Percentiles rank a stretch among this genome's conserved stretches.
These are phyloP conservation scores for Lasiosphaeris hirsuta DNA, from an alignment of 495 filamentous ascomycete genomes.

Conservation along the genomic window DNA sequence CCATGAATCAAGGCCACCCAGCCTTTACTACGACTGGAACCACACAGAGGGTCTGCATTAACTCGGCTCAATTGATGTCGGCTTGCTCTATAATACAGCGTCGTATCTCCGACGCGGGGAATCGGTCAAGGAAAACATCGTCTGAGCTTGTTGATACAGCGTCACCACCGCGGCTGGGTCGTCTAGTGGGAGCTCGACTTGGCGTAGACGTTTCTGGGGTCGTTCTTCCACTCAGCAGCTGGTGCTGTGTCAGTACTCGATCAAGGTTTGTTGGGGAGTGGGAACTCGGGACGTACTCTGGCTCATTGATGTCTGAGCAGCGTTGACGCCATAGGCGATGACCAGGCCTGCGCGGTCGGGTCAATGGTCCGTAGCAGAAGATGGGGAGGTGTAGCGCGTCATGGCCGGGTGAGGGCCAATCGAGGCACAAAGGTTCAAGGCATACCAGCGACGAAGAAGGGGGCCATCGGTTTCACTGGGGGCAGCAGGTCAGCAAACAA, in stretches of 20 bases:
- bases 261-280: slow-evolving; percentile 6
- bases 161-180: slow-evolving; percentile 4
- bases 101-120: slow-evolving; percentile 17
- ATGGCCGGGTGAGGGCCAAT: background rate
- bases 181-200: slow-evolving; percentile 51
- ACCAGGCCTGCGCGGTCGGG: slow-evolving; percentile 56
- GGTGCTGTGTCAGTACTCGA: slow-evolving; percentile 24
- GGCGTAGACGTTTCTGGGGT: slow-evolving; percentile 80
- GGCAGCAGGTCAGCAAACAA: slow-evolving; percentile 18
- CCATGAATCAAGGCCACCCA: background rate
- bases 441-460: slow-evolving; percentile 95
- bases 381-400: too few species aligned
- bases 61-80: slow-evolving; percentile 33
- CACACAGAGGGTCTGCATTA: slow-evolving; percentile 4
- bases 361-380: background rate
- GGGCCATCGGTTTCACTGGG: slow-evolving; percentile 80
- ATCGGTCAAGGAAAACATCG: slow-evolving; percentile 21
- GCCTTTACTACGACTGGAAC: slow-evolving; percentile 1
- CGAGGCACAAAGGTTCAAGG: background rate
- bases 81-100: slow-evolving; percentile 35
- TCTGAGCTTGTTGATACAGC: slow-evolving; percentile 13
- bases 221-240: slow-evolving; percentile 94
- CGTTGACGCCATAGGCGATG: slow-evolving; percentile 85
- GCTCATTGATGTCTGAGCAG: slow-evolving; percentile 64
- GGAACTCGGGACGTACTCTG: slow-evolving; percentile 58